Evolutionary conservation across 1,284 basidiomycete species (phyloP).

Genomic region (Abortiporus biennis): DNA sequence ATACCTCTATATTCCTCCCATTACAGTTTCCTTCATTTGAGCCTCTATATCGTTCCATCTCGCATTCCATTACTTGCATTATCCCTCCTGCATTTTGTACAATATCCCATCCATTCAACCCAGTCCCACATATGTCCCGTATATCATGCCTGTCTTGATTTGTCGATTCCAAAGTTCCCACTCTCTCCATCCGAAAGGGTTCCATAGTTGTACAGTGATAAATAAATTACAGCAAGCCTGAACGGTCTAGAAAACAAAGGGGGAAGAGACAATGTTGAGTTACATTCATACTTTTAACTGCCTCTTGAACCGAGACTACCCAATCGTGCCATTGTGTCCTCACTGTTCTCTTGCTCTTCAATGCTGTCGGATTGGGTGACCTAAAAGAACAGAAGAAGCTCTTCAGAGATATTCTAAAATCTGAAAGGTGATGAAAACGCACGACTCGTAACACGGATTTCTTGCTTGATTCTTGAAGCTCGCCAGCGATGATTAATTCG

Average conservation of each 20-base stretch:
- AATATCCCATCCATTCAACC: too few species aligned
- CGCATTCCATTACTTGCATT: too few species aligned
- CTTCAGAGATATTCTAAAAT: neutral
- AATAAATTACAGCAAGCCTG: neutral
- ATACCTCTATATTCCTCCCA: neutral
- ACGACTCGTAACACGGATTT: conserved; percentile 92
- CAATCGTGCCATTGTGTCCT: conserved; percentile 71
- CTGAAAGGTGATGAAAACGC: conserved; percentile 26
- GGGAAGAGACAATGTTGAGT: neutral
- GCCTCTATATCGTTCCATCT: neutral
- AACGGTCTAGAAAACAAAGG: neutral
- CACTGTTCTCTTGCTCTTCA: conserved; percentile 76
- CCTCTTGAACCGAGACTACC: conserved; percentile 33
- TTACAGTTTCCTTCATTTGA: neutral
- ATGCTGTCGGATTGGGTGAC: conserved; percentile 77
- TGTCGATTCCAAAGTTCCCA: too few species aligned
- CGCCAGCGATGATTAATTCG: conserved; percentile 96
- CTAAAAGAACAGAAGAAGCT: conserved; percentile 28
- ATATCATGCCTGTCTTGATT: too few species aligned
- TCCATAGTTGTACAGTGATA: too few species aligned
- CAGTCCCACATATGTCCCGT: too few species aligned
- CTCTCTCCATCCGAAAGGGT: too few species aligned
- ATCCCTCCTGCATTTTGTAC: too few species aligned
- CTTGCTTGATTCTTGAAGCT: conserved; percentile 98
- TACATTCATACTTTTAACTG: too few species aligned